Evolutionary conservation across 495 filamentous ascomycete genomes (phyloP).

Genomic region (Xylaria castorea): DNA sequence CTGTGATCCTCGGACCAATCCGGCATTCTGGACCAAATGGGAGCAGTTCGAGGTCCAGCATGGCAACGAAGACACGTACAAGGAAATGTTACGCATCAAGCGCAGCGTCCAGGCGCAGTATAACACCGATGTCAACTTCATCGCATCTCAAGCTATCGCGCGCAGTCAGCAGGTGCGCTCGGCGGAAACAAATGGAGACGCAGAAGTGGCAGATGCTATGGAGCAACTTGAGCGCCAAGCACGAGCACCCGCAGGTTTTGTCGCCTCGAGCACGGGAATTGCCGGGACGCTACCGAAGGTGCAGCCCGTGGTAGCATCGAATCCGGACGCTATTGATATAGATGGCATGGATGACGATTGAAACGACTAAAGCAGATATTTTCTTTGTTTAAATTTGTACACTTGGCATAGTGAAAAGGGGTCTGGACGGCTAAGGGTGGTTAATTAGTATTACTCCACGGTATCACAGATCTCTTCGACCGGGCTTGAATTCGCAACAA

Average conservation of each 20-base stretch:
- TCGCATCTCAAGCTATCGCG: constrained; percentile 93
- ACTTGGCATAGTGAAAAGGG: constrained; percentile 28
- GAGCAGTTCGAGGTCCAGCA: constrained; percentile 96
- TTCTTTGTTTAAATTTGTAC: constrained; percentile 16
- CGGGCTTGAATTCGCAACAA: constrained; percentile 13
- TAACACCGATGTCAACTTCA: constrained; percentile 98
- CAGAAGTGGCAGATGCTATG: constrained; percentile 81
- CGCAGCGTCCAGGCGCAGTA: constrained; percentile 96
- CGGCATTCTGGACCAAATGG: constrained; percentile 95
- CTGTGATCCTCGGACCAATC: constrained; percentile 90
- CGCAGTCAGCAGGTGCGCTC: constrained; percentile 70
- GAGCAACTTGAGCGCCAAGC: constrained; percentile 87
- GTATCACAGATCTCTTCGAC: constrained; percentile 10
- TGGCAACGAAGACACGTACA: constrained; percentile 99
- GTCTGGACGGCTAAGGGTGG: constrained; percentile 8
- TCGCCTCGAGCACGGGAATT: constrained; percentile 80
- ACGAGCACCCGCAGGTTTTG: constrained; percentile 87
- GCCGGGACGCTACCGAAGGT: constrained; percentile 69
- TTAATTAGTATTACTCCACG: constrained; percentile 21
- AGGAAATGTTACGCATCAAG: constrained; percentile 98
- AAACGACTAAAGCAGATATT: constrained; percentile 29
- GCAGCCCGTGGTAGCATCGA: constrained; percentile 60
- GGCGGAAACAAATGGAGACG: constrained; percentile 55
- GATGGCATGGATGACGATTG: constrained; percentile 64
- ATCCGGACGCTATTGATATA: constrained; percentile 90